These are phyloP conservation scores for Polyplosphaeria fusca DNA, from an alignment of 495 filamentous ascomycete species.

Conservation along the genomic window DNA sequence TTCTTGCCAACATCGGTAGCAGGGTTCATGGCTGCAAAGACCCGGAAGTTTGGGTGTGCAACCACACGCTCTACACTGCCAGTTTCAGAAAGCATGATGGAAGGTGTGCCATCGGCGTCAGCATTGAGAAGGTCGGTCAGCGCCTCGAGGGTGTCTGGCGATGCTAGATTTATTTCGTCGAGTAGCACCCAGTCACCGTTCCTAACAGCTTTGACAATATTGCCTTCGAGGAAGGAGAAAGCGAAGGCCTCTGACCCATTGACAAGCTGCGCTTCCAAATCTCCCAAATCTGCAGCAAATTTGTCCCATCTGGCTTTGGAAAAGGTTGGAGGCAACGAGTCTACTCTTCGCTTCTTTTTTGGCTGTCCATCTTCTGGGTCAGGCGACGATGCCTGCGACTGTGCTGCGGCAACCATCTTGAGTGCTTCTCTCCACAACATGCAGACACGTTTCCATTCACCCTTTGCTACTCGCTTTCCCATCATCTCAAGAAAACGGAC, in stretches of 20 bases:
- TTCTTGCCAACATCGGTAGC: slow-evolving; percentile 96
- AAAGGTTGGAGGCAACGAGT: slow-evolving; percentile 46
- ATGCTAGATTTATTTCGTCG: slow-evolving; percentile 95
- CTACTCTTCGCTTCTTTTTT: slow-evolving; percentile 77
- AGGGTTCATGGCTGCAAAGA: slow-evolving; percentile 99
- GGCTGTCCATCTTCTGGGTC: slow-evolving; percentile 57
- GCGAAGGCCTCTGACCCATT: slow-evolving; percentile 79
- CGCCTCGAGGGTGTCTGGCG: slow-evolving; percentile 89
- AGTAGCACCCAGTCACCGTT: slow-evolving; percentile 98
- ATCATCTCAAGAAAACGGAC: slow-evolving; percentile 77
- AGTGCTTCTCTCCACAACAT: slow-evolving; percentile 86
- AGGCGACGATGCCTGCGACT: slow-evolving; percentile 37
- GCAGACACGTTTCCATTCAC: slow-evolving; percentile 78
- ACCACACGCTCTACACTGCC: slow-evolving; percentile 84
- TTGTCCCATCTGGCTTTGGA: slow-evolving; percentile 64
- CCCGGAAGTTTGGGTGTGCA: slow-evolving; percentile 88
- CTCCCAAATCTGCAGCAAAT: slow-evolving; percentile 71
- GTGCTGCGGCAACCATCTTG: slow-evolving; percentile 72
- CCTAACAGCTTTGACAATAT: slow-evolving; percentile 82
- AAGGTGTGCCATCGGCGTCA: slow-evolving; percentile 63
- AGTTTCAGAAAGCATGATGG: slow-evolving; percentile 84
- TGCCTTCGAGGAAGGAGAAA: slow-evolving; percentile 93
- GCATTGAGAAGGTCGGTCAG: slow-evolving; percentile 80
- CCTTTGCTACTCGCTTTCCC: slow-evolving; percentile 70
- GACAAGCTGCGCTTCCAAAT: slow-evolving; percentile 77